phyloP scores from a whole-genome alignment of 169 alveolate species.

The Cryptosporidium parvum region DNA sequence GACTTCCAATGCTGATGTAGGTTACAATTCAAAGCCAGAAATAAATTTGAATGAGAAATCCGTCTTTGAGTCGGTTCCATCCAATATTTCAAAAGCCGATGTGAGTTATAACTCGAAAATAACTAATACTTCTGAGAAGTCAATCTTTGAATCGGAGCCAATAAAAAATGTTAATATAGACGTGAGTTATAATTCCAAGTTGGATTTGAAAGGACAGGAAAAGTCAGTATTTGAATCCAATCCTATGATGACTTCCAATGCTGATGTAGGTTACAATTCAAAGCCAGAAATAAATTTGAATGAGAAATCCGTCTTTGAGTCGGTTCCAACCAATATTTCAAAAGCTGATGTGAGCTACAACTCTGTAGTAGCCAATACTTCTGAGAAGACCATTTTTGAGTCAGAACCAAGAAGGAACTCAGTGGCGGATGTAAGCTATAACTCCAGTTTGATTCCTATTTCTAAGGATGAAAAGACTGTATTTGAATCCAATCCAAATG shows the following conservation, averaged over 20 bases:
- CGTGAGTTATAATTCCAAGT: slow-evolving; percentile 31
- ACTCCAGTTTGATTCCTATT: not conserved
- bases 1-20: slow-evolving; percentile 6
- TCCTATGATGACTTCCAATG: slow-evolving; percentile 13
- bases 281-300: not conserved
- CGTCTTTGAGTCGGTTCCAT: not conserved
- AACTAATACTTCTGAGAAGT: not conserved
- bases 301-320: not conserved
- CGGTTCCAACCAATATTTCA: not conserved
- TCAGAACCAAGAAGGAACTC: slow-evolving; percentile 16
- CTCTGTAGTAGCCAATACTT: not conserved
- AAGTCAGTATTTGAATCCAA: slow-evolving; percentile 12
- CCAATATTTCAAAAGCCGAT: not conserved
- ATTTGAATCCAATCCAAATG: slow-evolving; percentile 17
- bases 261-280: slow-evolving; percentile 1
- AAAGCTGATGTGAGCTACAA: not conserved
- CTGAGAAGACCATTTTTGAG: slow-evolving; percentile 4
- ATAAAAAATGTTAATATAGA: not conserved
- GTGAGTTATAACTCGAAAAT: not conserved
- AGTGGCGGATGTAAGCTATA: slow-evolving; percentile 8
- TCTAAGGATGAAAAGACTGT: not conserved
- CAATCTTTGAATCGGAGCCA: not conserved
- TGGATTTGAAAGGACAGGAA: not conserved
- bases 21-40: not conserved
- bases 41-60: not conserved